phyloP scores from a whole-genome alignment of 306 rosid genomes.

The Hylodesmum podocarpum region DNA sequence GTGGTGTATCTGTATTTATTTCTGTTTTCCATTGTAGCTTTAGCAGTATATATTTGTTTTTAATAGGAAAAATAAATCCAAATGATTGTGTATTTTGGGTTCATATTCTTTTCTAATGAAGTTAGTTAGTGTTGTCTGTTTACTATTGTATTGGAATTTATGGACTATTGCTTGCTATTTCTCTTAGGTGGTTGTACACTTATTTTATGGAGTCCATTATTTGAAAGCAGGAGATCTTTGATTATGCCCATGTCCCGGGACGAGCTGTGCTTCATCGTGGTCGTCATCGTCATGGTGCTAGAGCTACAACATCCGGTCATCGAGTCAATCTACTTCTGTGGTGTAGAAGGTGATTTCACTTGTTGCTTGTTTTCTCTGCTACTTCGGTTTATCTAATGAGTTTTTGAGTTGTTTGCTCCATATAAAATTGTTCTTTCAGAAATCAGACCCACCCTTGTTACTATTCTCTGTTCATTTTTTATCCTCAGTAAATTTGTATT shows the following conservation, averaged over 20 bases:
- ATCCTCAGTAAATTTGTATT: constrained; percentile 11
- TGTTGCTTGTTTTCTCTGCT: constrained; percentile 4
- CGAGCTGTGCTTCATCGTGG: constrained; percentile 67
- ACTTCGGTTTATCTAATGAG: constrained; percentile 5
- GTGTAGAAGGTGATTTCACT: constrained; percentile 58
- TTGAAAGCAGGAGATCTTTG: constrained; percentile 59
- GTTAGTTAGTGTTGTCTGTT: constrained; percentile 17
- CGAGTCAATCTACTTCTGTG: constrained; percentile 57
- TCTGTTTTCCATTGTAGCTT: constrained; percentile 3
- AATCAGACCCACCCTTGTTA: background rate
- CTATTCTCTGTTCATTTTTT: background rate
- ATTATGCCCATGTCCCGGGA: constrained; percentile 54
- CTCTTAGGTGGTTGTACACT: constrained; percentile 39
- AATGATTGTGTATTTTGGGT: constrained; percentile 19
- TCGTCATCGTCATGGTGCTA: constrained; percentile 69
- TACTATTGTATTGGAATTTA: constrained; percentile 23
- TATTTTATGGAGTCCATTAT: constrained; percentile 44
- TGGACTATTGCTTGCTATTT: constrained; percentile 36
- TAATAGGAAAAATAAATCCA: constrained; percentile 1
- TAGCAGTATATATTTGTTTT: constrained; percentile 17
- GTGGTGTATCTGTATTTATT: background rate
- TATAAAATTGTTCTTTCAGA: background rate
- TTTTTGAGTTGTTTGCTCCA: background rate
- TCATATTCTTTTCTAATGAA: constrained; percentile 20
- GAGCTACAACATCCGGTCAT: constrained; percentile 58